Evolutionary conservation across 2,329 filamentous ascomycete species (phyloP), one percentile per base, ranked within the genome.

Genomic region (Lecanoromycetidae sp.): DNA sequence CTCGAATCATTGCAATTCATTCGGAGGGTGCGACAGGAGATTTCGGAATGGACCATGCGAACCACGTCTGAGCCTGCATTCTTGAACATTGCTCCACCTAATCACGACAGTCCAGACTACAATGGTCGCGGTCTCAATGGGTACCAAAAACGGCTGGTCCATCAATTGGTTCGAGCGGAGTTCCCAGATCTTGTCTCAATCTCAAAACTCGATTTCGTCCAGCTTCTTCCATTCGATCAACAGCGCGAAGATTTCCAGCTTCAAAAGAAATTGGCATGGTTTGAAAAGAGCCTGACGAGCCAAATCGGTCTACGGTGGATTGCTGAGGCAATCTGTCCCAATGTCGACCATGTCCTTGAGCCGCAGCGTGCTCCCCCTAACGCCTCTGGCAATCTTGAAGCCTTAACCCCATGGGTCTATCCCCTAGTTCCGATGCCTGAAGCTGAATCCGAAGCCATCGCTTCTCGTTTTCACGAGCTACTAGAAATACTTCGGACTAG

Each of bases 131-230:
- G 52, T 40, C 57, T 80, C 22, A 77, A 71, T 50, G 68, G 71
- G 0, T 82, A 75, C 55, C 79, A 84, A 57, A 77, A 79, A 58
- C 70, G 77, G 27, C 66, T 84, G 5, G 70, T 84, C 1, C 76
- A 84, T 57, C 79, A 83, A 55, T 65, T 82, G 10, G 70, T 84
- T n/a, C 70, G 76, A 10, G 71, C 70, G 12, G 79, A 83, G 53
- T 84, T 65, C 46, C 65, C 66, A 25, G 54, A 51, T 19, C 53
- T 71, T 36, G 63, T 63, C 26, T 63, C 67, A 2, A 57, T 64
- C 10, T 58, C 62, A 10, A 62, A 60, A 45, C 50, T 57, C 7
- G 56, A 58, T 12, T 70, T 66, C 50, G 56, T 71, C 4, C 65
- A 67, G 44, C 61, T 72, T 29, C 57, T 65, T 10, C 52, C 58